Evolutionary conservation across 1,139 yeast genomes (phyloP).

Genomic region (Meyerozyma guilliermondii): DNA sequence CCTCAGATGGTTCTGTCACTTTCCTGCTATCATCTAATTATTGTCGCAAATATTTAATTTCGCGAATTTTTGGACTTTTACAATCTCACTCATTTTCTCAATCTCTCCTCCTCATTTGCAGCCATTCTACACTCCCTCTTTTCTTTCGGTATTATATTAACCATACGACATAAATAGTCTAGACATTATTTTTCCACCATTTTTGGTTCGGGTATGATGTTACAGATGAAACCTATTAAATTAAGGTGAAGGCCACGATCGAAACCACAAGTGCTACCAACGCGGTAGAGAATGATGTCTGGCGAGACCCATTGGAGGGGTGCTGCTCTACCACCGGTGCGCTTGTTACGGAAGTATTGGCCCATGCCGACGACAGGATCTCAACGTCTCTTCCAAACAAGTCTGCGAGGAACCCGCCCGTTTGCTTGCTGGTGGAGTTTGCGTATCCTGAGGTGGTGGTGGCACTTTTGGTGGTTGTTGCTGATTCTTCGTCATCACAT

Average conservation of each 20-base stretch:
- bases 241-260: not conserved
- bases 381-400: not conserved
- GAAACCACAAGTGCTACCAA: constrained; percentile 1
- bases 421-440: not conserved
- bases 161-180: constrained; percentile 1
- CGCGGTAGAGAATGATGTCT: not conserved
- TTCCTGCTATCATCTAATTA: too few relatives aligned
- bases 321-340: not conserved
- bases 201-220: not conserved
- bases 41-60: not conserved
- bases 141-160: not conserved
- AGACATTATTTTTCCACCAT: not conserved
- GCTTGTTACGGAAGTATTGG: not conserved
- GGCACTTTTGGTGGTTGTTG: not conserved
- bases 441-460: not conserved
- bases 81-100: not conserved
- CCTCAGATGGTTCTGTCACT: too few relatives aligned
- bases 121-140: not conserved
- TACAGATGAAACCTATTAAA: not conserved
- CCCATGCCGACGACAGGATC: not conserved
- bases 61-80: not conserved
- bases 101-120: not conserved
- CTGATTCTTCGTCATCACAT: not conserved
- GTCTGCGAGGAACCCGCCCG: constrained; percentile 1
- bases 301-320: not conserved